A percentile compares a stretch with the other conserved stretches of the same genome.
phyloP scores from a whole-genome alignment of 2,329 filamentous ascomycete genomes.

The Alternaria sp. region DNA sequence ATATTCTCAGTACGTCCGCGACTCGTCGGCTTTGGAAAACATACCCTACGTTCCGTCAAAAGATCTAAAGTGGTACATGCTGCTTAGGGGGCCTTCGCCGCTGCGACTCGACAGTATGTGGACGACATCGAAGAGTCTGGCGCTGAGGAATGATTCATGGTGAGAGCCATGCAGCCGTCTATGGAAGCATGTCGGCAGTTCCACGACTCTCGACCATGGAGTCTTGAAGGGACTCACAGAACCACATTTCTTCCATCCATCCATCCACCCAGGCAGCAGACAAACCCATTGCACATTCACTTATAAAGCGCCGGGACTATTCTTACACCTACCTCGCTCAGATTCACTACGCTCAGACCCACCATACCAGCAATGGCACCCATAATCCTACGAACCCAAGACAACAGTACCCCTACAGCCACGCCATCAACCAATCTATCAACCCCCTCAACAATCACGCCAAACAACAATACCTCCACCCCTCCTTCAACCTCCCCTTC shows the following conservation, averaged over 20 bases:
- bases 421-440: background rate
- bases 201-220: background rate
- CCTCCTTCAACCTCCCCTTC: background rate
- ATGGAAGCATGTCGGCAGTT: background rate
- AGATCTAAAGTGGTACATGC: background rate
- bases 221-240: background rate
- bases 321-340: background rate
- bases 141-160: background rate
- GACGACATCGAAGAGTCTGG: background rate
- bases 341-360: background rate
- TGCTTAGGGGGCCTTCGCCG: background rate
- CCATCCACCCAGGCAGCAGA: background rate
- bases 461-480: background rate
- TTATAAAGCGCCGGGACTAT: background rate
- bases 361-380: background rate
- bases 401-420: background rate
- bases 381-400: background rate
- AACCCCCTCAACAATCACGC: background rate
- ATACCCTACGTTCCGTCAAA: background rate
- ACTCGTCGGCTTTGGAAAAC: background rate
- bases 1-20: background rate
- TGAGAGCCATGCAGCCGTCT: background rate
- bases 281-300: background rate
- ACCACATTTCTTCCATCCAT: background rate
- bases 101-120: background rate